Evolutionary conservation across 257 asterid genomes (phyloP).

Genomic region (Nicotiana tomentosiformis): DNA sequence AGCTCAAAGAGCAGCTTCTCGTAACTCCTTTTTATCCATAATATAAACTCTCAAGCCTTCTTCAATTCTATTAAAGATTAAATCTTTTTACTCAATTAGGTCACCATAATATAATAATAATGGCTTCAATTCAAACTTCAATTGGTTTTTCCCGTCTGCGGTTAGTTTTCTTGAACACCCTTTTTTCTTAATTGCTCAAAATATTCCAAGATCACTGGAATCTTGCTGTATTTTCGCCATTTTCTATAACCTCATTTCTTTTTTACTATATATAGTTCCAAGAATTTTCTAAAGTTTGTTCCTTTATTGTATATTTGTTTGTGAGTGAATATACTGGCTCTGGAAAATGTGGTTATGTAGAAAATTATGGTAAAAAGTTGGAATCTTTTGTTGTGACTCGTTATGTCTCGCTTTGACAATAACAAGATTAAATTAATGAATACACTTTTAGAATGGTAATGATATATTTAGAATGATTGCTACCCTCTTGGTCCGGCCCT

Average conservation of each 20-base stretch:
- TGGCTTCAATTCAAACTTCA: slow-evolving; percentile 6
- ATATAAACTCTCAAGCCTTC: neutral
- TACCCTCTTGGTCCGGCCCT: too few relatives aligned
- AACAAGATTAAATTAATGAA: too few relatives aligned
- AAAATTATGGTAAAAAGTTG: neutral
- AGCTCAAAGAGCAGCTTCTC: neutral
- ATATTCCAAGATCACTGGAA: neutral
- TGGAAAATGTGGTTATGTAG: neutral
- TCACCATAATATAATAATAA: neutral
- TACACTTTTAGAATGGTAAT: too few relatives aligned
- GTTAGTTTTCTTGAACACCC: neutral
- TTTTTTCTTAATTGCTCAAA: neutral
- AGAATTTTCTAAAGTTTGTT: neutral
- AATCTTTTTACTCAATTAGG: neutral
- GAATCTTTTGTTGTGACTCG: neutral
- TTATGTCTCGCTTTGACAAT: too few relatives aligned
- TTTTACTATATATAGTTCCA: neutral
- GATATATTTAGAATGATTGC: too few relatives aligned
- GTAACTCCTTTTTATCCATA: neutral
- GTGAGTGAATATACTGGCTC: neutral
- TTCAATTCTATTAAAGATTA: neutral
- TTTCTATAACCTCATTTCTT: neutral
- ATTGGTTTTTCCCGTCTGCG: neutral
- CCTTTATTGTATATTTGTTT: neutral
- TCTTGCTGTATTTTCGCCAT: neutral